Percentiles rank a stretch among this genome's conserved stretches.
These are phyloP conservation scores for Chrysophaeum taylorii DNA, from an alignment of 352 stramenopile genomes.

Conservation along the genomic window DNA sequence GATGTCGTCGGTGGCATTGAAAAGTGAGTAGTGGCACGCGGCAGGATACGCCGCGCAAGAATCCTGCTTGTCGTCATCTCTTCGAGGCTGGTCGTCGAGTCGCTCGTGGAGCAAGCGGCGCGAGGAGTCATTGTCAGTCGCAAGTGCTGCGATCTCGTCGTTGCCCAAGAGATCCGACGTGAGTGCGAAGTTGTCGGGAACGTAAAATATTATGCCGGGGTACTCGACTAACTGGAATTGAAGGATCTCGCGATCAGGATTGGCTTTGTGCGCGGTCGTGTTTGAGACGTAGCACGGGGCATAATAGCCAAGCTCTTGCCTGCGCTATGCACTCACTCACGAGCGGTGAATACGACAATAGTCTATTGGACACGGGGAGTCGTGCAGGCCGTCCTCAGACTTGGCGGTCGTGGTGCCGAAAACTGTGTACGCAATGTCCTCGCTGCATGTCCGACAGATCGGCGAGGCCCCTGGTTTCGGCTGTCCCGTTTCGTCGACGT, in stretches of 20 bases:
- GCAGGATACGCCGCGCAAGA: no score
- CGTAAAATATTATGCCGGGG: background rate
- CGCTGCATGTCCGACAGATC: background rate
- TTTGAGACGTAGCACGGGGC: background rate
- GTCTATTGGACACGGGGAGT: no score
- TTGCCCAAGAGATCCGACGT: background rate
- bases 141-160: background rate
- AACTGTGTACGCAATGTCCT: background rate
- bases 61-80: no score
- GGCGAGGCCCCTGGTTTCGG: background rate
- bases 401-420: background rate
- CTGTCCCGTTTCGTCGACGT: background rate
- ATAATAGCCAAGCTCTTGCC: background rate
- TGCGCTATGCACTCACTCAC: no score
- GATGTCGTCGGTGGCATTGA: no score
- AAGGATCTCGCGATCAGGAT: background rate
- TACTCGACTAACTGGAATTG: background rate
- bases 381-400: background rate
- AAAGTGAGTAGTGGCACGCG: no score
- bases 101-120: no score
- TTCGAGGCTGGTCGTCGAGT: no score
- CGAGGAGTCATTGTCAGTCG: no score
- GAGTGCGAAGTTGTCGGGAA: background rate
- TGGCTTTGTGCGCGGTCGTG: background rate
- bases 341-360: no score